Percentiles rank a stretch among this genome's conserved stretches.
Evolutionary conservation across 192 early-diverging fungal genomes (phyloP).

Genomic region (Mortierella antarctica): DNA sequence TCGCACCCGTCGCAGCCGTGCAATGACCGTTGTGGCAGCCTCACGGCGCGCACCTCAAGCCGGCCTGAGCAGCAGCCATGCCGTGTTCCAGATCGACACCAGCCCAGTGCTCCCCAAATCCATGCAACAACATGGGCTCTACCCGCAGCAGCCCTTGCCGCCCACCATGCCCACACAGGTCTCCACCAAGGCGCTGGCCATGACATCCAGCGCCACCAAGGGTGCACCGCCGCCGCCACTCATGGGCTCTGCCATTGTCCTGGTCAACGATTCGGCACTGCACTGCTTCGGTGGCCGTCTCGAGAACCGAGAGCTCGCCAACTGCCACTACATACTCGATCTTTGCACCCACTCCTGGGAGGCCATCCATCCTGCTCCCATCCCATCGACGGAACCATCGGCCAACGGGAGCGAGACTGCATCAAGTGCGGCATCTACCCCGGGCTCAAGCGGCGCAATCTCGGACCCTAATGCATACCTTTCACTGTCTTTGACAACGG

Average conservation of each 20-base stretch:
- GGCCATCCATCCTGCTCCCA: constrained; percentile 20
- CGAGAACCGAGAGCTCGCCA: constrained; percentile 38
- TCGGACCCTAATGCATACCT: constrained; percentile 2
- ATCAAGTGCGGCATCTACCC: not conserved
- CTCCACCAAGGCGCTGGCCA: constrained; percentile 36
- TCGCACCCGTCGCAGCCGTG: too few species aligned
- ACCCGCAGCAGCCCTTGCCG: constrained; percentile 7
- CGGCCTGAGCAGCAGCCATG: too few species aligned
- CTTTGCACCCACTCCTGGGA: constrained; percentile 38
- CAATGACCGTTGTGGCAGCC: too few species aligned
- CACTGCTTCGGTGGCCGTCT: constrained; percentile 46
- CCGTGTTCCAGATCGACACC: too few species aligned
- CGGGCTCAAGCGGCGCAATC: not conserved
- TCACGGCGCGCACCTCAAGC: too few species aligned
- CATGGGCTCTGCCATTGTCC: constrained; percentile 41
- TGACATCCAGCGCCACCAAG: constrained; percentile 29
- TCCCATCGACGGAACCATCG: not conserved
- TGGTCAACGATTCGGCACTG: constrained; percentile 35
- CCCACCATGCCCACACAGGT: too few species aligned
- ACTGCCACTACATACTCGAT: constrained; percentile 44
- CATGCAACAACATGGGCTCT: too few species aligned
- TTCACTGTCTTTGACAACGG: constrained; percentile 47
- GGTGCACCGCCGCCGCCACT: constrained; percentile 36
- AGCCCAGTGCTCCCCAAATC: too few species aligned
- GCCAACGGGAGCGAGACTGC: not conserved